These are phyloP conservation scores for Cucumis hystrix DNA, from an alignment of 306 rosid species.

Conservation along the genomic window DNA sequence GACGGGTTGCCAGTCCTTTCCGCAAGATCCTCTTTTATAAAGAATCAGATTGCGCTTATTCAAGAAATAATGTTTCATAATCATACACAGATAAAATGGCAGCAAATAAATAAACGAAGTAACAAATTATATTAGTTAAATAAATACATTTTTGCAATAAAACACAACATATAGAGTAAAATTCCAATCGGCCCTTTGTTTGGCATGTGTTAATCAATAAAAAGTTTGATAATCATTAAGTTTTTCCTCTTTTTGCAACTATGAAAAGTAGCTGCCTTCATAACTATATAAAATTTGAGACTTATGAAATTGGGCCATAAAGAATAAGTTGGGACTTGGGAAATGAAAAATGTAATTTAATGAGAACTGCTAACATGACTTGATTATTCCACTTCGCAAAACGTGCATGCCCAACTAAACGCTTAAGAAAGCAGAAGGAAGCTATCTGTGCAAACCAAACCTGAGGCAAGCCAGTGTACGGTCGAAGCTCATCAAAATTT, in stretches of 20 bases:
- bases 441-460: conserved; percentile 22
- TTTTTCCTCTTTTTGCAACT: background rate
- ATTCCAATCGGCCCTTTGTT: background rate
- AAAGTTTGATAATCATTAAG: background rate
- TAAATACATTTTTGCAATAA: background rate
- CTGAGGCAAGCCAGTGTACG: conserved; percentile 52
- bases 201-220: background rate
- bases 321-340: background rate
- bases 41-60: background rate
- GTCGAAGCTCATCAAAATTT: conserved; percentile 52
- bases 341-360: background rate
- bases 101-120: background rate
- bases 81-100: background rate
- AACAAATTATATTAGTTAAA: background rate
- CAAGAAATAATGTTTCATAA: background rate
- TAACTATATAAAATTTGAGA: background rate
- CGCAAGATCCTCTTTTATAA: background rate
- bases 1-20: background rate
- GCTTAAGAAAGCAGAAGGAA: conserved; percentile 4
- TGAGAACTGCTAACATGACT: background rate
- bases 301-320: background rate
- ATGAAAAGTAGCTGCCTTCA: background rate
- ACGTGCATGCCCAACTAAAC: background rate
- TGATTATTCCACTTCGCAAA: background rate
- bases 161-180: background rate